Conservation (phyloP, 2,329 filamentous ascomycete species). For the Talaromyces sp. region DNA sequence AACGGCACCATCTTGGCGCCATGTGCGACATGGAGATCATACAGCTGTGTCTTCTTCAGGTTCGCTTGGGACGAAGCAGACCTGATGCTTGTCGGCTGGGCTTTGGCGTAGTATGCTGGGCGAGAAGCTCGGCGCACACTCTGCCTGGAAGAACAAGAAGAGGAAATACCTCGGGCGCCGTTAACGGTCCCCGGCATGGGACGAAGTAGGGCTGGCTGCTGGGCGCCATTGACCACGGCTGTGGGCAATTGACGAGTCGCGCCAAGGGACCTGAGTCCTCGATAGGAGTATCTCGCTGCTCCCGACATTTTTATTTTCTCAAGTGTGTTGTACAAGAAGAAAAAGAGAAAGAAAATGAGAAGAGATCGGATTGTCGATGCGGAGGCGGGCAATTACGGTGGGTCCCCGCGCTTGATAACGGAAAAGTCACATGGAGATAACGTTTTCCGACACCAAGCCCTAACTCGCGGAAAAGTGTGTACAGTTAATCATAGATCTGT, state of each 20-base stretch:
- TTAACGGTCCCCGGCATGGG: not conserved
- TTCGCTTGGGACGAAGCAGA: constrained; percentile 24
- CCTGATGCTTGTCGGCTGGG: constrained; percentile 16
- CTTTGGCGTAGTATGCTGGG: not conserved
- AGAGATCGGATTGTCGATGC: constrained; percentile 7
- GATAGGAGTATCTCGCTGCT: constrained; percentile 3
- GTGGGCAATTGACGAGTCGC: constrained; percentile 9
- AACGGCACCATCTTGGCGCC: constrained; percentile 97
- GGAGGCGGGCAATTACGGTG: constrained; percentile 13
- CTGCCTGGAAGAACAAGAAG: not conserved
- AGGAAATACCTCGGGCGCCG: constrained; percentile 9
- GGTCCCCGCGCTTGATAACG: constrained; percentile 17
- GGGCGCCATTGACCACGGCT: constrained; percentile 1
- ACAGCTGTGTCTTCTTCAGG: constrained; percentile 60
- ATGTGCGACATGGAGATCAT: constrained; percentile 70
- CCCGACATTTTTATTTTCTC: constrained; percentile 5
- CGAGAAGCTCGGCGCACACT: not conserved
- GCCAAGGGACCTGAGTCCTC: constrained; percentile 6
- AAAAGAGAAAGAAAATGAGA: not conserved
- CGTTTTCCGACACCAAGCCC: constrained; percentile 12
- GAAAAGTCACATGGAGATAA: constrained; percentile 37
- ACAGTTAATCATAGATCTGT: too few species aligned
- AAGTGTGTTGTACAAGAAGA: not conserved
- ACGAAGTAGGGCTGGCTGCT: not conserved
- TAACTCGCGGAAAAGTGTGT: not conserved